A percentile compares a stretch with the other conserved stretches of the same genome.
Conservation (phyloP, 2,329 filamentous ascomycete species). For the Boeremia exigua region DNA sequence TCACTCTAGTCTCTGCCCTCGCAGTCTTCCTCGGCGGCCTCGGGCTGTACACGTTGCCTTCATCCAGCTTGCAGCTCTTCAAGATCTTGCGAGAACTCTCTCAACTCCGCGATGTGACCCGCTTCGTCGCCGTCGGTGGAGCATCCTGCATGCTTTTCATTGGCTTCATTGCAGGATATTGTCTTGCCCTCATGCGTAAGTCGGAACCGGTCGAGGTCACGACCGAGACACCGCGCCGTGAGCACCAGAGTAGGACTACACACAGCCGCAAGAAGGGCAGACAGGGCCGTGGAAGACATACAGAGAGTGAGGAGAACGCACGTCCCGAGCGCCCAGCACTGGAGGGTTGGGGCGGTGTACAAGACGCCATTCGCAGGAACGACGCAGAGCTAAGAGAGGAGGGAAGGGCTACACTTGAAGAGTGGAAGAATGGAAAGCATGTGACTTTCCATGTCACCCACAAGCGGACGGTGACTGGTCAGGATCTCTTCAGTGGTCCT, state of each 20-base stretch:
- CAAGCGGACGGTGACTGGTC: conserved; percentile 6
- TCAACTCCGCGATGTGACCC: background rate
- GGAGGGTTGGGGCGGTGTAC: conserved; percentile 12
- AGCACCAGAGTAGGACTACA: background rate
- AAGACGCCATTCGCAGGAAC: conserved; percentile 7
- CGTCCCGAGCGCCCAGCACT: conserved; percentile 3
- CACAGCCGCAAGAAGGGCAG: background rate
- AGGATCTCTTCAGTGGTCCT: background rate
- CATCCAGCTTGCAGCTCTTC: background rate
- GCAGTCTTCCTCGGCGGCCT: background rate
- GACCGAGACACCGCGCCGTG: background rate
- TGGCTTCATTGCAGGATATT: conserved; percentile 5
- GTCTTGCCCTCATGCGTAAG: background rate
- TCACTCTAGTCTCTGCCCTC: background rate
- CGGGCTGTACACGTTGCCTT: background rate
- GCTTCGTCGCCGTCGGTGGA: background rate
- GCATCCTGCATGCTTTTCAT: background rate
- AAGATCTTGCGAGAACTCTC: background rate
- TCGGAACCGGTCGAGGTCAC: background rate
- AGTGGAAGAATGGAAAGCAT: conserved; percentile 1
- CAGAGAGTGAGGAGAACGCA: background rate
- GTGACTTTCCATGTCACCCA: conserved; percentile 14
- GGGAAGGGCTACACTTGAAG: background rate
- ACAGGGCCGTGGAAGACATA: conserved; percentile 1
- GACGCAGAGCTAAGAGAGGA: conserved; percentile 4